phyloP scores from a whole-genome alignment of 306 rosid genomes.

The Cicer bijugum region DNA sequence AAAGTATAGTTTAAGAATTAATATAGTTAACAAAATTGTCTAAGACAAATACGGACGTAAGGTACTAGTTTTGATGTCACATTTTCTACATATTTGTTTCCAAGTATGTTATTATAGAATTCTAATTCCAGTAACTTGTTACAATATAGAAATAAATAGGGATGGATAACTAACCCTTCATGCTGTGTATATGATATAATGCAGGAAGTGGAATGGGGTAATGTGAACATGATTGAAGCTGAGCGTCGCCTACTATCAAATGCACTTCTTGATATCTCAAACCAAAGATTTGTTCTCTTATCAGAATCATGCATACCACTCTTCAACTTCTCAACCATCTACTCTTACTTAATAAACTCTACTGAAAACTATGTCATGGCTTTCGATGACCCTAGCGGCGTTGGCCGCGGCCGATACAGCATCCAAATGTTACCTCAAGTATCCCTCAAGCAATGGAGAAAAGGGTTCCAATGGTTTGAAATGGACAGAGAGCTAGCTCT shows the following conservation, averaged over 20 bases:
- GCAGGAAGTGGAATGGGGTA: constrained; percentile 84
- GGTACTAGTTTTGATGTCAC: background rate
- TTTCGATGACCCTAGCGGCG: constrained; percentile 62
- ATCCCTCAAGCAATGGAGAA: constrained; percentile 65
- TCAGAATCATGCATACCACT: constrained; percentile 88
- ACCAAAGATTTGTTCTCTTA: constrained; percentile 74
- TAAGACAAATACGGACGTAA: background rate
- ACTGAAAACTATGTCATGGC: constrained; percentile 57
- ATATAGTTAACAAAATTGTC: background rate
- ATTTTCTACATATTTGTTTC: constrained; percentile 13
- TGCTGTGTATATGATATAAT: background rate
- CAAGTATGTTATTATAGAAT: background rate
- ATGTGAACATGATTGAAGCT: constrained; percentile 78
- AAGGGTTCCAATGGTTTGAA: constrained; percentile 93
- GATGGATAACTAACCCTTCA: constrained; percentile 17
- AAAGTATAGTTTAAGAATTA: too few species aligned
- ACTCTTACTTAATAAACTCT: constrained; percentile 67
- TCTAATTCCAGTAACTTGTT: constrained; percentile 12
- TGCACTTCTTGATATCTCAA: constrained; percentile 81
- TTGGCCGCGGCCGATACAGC: constrained; percentile 73
- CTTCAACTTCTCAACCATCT: constrained; percentile 75
- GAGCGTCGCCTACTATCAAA: constrained; percentile 81
- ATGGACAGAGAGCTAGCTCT: constrained; percentile 68
- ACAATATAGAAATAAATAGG: background rate
- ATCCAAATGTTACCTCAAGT: constrained; percentile 61